Evolutionary conservation across 2,329 filamentous ascomycete species (phyloP), one percentile per base, ranked within the genome.

Genomic region (Calonectria pseudoturangicola): DNA sequence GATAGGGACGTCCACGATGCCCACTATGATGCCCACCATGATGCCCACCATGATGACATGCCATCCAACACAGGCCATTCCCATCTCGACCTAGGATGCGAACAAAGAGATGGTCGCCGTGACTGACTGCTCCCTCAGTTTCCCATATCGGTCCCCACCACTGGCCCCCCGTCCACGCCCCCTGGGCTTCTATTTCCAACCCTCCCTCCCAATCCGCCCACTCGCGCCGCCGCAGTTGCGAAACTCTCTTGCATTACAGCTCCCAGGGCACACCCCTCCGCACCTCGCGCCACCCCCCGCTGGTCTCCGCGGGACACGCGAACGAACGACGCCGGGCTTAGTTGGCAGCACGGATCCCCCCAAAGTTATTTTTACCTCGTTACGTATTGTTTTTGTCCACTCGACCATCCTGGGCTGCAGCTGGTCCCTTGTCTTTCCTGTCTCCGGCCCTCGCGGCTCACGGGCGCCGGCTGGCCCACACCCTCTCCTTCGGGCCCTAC

Each of bases 351-450:
- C 76, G 77, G 78, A 74, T 74, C 60, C 48, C 65, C 77, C 63
- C 62, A 30, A 77, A 77, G 80, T 81, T 82, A 82, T 82, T 82
- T 82, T 82, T 82, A 82, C 73, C 70, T 71, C 68, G 71, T 74
- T 71, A 77, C 77, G 71, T 74, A 73, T 70, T 72, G 54, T 76
- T 75, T 79, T 77, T 79, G 79, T 78, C 70, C 74, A 75, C 74
- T 76, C 71, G 15, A 73, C 50, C 36, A 65, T 70, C 62, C 64
- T 60, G 54, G 12, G 54, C 54, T 60, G 47, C 64, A 43, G 48
- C 27, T 18, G 51, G 65, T 54, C 58, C 58, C 58, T 63, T 63
- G 58, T 39, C 50, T 62, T 25, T 41, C 54, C 33, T 41, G 54
- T 60, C 65, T 50, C 70, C 65, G 65, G 70, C 70, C 65, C 28